phyloP scores from a whole-genome alignment of 345 rosid species.

The Microthlaspi erraticum region DNA sequence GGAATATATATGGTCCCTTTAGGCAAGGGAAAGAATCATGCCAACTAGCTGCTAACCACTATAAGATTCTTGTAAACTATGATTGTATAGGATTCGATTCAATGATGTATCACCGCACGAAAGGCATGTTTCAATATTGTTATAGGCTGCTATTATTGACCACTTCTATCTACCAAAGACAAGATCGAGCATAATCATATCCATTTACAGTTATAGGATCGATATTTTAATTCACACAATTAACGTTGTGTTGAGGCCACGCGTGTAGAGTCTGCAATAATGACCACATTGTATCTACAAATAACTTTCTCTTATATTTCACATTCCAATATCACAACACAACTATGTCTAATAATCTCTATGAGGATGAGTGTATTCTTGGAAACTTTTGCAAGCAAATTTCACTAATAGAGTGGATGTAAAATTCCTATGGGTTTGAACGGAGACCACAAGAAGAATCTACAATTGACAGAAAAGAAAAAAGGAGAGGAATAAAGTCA shows the following conservation, averaged over 20 bases:
- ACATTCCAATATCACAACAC: background rate
- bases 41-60: slow-evolving; percentile 1
- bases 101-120: background rate
- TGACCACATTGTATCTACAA: background rate
- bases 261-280: background rate
- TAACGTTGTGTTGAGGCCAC: background rate
- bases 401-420: background rate
- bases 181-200: background rate
- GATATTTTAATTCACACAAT: background rate
- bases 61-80: background rate
- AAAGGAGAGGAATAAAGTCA: background rate
- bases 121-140: background rate
- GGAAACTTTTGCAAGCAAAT: background rate
- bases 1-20: slow-evolving; percentile 22
- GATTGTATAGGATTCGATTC: background rate
- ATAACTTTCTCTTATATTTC: background rate
- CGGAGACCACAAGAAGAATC: background rate
- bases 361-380: background rate
- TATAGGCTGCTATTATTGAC: slow-evolving; percentile 4
- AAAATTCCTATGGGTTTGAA: background rate
- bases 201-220: background rate
- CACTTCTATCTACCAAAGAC: background rate
- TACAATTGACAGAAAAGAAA: background rate
- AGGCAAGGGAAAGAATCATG: background rate
- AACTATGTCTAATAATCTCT: background rate